Evolutionary conservation across 2,329 filamentous ascomycete species (phyloP), one percentile per base, ranked within the genome.

Genomic region (Paramyrothecium sp.): DNA sequence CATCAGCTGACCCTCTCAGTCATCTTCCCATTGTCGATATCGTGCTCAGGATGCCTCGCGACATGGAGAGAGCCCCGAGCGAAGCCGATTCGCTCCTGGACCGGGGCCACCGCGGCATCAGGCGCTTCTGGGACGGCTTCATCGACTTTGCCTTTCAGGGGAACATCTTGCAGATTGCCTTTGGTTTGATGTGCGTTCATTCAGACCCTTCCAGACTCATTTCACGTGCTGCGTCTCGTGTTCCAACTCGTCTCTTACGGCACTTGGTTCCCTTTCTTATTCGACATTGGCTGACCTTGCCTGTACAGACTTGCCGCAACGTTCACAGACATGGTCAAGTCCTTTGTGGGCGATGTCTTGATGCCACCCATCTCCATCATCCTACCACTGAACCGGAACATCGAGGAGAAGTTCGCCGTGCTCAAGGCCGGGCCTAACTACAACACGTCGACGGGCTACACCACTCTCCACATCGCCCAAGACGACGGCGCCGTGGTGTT

Each of bases 141-240:
- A 70, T 87, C 63, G 88, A 90, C 69, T 92, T 91, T 71, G 88
- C 88, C 0, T 82, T 90, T 55, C 84, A 89, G 61, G 89, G 89
- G 57, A 91, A 91, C 64, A 89, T 91, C 51, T 79, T 92, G 23
- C 86, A 91, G 70, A 89, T 92, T 58, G 89, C 89, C 17, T 86
- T 91, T 63, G 89, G 89, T 63, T 75, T 91, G 61, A 91, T 92
- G 88, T 90, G 67, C 70, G 78, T 72, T 2, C 60, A 51, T 44
- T 56, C 53, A 30, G 26, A 5, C 10, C 26, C n/a, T 41, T n/a
- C 17, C 22, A 10, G 7, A 7, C 48, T 23, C 26, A 30, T 5
- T 10, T 30, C n/a, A 30, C 10, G 26, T 4, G 26, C 10, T 30
- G 26, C 26, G 10, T 30, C 5, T 30, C 5, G 26, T 30, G 10